These are phyloP conservation scores for Alternaria tenuissima DNA, from an alignment of 2,329 filamentous ascomycete genomes.

Conservation along the genomic window DNA sequence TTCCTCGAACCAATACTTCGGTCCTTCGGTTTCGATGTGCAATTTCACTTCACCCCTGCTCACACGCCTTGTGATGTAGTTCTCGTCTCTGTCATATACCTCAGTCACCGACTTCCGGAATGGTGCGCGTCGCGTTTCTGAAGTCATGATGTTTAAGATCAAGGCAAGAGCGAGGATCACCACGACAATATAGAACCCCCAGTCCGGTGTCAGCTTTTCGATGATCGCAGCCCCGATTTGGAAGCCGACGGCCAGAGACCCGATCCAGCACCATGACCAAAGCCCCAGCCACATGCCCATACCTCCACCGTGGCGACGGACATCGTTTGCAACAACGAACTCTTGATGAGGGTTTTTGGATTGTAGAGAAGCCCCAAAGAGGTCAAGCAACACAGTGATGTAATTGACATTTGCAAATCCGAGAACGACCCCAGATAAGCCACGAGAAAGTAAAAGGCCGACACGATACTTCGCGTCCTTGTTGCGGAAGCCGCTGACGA, in stretches of 20 bases:
- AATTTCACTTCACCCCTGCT: constrained; percentile 79
- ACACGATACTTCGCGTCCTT: constrained; percentile 65
- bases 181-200: constrained; percentile 79
- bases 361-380: constrained; percentile 80
- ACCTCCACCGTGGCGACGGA: constrained; percentile 77
- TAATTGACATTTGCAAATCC: constrained; percentile 83
- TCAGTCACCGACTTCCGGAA: constrained; percentile 74
- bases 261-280: constrained; percentile 77
- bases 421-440: constrained; percentile 71
- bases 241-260: constrained; percentile 75
- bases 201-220: constrained; percentile 67
- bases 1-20: constrained; percentile 80
- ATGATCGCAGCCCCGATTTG: constrained; percentile 75
- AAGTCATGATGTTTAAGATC: constrained; percentile 73
- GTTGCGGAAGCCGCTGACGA: constrained; percentile 61
- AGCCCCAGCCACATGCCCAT: constrained; percentile 75
- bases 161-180: constrained; percentile 71
- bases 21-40: constrained; percentile 75
- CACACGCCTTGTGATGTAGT: constrained; percentile 62
- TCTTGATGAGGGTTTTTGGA: constrained; percentile 77
- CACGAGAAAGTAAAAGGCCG: constrained; percentile 69
- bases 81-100: constrained; percentile 57
- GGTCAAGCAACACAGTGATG: constrained; percentile 73
- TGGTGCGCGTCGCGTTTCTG: constrained; percentile 74
- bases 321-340: constrained; percentile 71